A percentile compares a stretch with the other conserved stretches of the same genome.
phyloP scores from a whole-genome alignment of 2,329 filamentous ascomycete genomes.

The Monosporascus sp. region DNA sequence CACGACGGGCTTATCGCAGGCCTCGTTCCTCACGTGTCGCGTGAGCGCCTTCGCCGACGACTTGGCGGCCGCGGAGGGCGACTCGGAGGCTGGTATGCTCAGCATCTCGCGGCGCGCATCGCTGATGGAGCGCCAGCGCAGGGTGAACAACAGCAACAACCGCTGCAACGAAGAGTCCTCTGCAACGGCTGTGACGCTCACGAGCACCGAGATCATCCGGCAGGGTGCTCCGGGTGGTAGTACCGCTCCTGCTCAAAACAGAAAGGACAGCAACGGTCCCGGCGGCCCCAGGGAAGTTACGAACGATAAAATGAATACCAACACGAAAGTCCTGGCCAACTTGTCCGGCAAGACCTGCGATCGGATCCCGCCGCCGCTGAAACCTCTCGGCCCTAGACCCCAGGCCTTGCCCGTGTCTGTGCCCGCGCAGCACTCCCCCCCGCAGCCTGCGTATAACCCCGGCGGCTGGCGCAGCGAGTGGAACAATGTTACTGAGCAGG shows the following conservation, averaged over 20 bases:
- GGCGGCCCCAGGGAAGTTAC: background rate
- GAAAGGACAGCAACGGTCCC: background rate
- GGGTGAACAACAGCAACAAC: constrained; percentile 13
- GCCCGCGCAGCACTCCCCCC: constrained; percentile 7
- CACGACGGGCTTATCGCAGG: constrained; percentile 18
- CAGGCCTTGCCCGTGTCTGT: background rate
- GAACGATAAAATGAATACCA: constrained; percentile 5
- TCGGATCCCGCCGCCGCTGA: background rate
- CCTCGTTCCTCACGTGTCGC: constrained; percentile 19
- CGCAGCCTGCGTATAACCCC: constrained; percentile 18
- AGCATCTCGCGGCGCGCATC: constrained; percentile 22
- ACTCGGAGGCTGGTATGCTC: constrained; percentile 1
- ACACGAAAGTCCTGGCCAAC: constrained; percentile 13
- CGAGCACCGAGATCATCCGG: constrained; percentile 18
- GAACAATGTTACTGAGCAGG: constrained; percentile 15
- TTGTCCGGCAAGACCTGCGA: constrained; percentile 5
- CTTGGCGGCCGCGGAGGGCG: constrained; percentile 9
- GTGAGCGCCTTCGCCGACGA: constrained; percentile 20
- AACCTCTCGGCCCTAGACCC: no score
- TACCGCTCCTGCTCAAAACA: background rate
- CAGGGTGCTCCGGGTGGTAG: background rate
- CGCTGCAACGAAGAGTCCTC: background rate
- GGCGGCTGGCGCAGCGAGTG: constrained; percentile 23
- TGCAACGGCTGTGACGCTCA: constrained; percentile 13
- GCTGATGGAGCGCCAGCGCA: constrained; percentile 9